Conservation (phyloP, 1,284 basidiomycete species). For the Ganoderma resinaceum region DNA sequence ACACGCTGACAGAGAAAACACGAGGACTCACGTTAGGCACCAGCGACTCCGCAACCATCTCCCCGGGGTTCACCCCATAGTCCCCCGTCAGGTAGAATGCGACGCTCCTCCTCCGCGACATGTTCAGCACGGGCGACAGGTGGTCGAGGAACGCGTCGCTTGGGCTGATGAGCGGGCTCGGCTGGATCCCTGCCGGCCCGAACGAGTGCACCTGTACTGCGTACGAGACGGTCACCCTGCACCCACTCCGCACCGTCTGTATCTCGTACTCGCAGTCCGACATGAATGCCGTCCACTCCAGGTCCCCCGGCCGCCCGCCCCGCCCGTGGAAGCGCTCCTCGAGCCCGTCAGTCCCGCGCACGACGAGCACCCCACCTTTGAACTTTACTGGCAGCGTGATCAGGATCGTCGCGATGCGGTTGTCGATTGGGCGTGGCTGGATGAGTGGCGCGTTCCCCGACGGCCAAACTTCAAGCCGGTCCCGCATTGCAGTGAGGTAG, state of each 20-base stretch:
- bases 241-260: slow-evolving; percentile 73
- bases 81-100: slow-evolving; percentile 75
- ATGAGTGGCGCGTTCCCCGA: slow-evolving; percentile 64
- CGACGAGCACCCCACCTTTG: slow-evolving; percentile 68
- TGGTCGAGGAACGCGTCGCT: slow-evolving; percentile 77
- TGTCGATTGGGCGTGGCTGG: slow-evolving; percentile 65
- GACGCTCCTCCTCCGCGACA: slow-evolving; percentile 70
- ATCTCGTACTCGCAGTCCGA: slow-evolving; percentile 78
- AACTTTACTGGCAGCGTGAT: slow-evolving; percentile 77
- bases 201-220: slow-evolving; percentile 73
- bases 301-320: slow-evolving; percentile 66
- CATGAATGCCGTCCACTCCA: slow-evolving; percentile 80
- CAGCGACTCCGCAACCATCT: slow-evolving; percentile 70
- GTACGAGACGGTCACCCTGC: slow-evolving; percentile 72
- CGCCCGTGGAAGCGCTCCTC: slow-evolving; percentile 68
- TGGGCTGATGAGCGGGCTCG: slow-evolving; percentile 71
- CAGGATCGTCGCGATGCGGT: slow-evolving; percentile 72
- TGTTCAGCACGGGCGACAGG: slow-evolving; percentile 71
- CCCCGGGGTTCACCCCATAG: slow-evolving; percentile 77
- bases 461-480: slow-evolving; percentile 72
- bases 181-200: slow-evolving; percentile 58
- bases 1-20: slow-evolving; percentile 2
- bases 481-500: slow-evolving; percentile 70
- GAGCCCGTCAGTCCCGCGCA: slow-evolving; percentile 62
- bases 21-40: slow-evolving; percentile 66